Conservation (phyloP, 2,329 filamentous ascomycete genomes). For the Fusarium sulawesiense region DNA sequence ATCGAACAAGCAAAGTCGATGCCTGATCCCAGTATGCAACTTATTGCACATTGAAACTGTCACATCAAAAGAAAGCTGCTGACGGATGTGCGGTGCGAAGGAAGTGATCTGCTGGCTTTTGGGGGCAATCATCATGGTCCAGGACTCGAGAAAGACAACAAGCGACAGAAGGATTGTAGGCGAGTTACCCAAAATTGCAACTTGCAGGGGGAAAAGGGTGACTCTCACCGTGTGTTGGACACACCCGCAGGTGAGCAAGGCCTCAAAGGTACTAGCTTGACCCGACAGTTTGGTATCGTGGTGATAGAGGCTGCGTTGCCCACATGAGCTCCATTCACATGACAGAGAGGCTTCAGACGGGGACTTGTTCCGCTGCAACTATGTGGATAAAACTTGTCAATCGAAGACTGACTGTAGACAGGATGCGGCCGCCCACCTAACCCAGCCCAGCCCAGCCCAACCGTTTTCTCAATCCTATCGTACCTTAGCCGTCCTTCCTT, state of each 20-base stretch:
- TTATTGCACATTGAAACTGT: background rate
- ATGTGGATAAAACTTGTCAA: slow-evolving; percentile 10
- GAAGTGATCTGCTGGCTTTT: slow-evolving; percentile 6
- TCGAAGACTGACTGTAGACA: slow-evolving; percentile 2
- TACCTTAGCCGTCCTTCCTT: background rate
- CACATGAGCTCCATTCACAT: slow-evolving; percentile 46
- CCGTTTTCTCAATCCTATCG: background rate
- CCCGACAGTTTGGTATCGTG: slow-evolving; percentile 45
- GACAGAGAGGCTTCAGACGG: slow-evolving; percentile 38
- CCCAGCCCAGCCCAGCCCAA: background rate
- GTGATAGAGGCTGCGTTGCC: slow-evolving; percentile 30
- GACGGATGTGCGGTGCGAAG: slow-evolving; percentile 11
- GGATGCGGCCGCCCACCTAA: slow-evolving; percentile 14
- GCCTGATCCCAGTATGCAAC: slow-evolving; percentile 28
- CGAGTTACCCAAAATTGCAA: slow-evolving; percentile 21
- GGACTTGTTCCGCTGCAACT: slow-evolving; percentile 34
- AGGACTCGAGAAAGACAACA: slow-evolving; percentile 12
- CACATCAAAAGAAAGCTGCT: slow-evolving; percentile 5
- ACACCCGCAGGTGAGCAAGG: slow-evolving; percentile 15
- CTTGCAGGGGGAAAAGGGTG: slow-evolving; percentile 24
- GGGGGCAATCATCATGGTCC: slow-evolving; percentile 12
- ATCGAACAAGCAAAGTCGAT: slow-evolving; percentile 26
- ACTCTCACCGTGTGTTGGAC: slow-evolving; percentile 25
- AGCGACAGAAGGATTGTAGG: slow-evolving; percentile 10
- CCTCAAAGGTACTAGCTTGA: slow-evolving; percentile 22